These are phyloP conservation scores for Erigeron canadensis DNA, from an alignment of 129 eudicot species.

Conservation along the genomic window DNA sequence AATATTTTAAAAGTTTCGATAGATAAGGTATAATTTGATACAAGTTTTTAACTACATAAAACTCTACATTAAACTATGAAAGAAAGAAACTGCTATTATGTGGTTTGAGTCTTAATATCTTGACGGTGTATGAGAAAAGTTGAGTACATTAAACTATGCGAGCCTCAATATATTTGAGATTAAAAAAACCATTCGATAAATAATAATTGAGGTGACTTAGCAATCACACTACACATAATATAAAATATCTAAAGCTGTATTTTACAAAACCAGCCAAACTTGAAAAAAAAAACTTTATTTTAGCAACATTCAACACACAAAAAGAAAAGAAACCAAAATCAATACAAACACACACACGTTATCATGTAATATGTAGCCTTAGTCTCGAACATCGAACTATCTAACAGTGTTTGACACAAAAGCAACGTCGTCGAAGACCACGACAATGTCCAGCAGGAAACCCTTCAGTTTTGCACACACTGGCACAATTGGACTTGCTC, in stretches of 20 bases:
- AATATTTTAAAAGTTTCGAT: no score
- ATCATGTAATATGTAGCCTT: no score
- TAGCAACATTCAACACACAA: background rate
- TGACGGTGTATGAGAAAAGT: no score
- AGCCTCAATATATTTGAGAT: no score
- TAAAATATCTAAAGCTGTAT: background rate
- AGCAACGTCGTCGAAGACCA: slow-evolving; percentile 78
- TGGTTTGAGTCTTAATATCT: no score
- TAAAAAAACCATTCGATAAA: no score
- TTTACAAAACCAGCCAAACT: background rate
- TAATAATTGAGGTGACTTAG: slow-evolving; percentile 8
- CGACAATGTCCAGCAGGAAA: slow-evolving; percentile 68
- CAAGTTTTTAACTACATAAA: no score
- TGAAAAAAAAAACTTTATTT: background rate
- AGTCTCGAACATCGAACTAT: background rate
- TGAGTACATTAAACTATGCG: no score
- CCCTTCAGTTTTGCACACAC: slow-evolving; percentile 71
- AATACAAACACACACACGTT: background rate
- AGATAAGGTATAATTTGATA: no score
- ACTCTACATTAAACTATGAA: no score
- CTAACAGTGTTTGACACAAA: slow-evolving; percentile 57
- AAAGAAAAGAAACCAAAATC: background rate
- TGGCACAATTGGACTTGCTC: slow-evolving; percentile 54
- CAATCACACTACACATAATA: slow-evolving; percentile 6
- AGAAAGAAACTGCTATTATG: no score